Evolutionary conservation across 805 yeast species (phyloP).

Genomic region (Yarrowia porcina): DNA sequence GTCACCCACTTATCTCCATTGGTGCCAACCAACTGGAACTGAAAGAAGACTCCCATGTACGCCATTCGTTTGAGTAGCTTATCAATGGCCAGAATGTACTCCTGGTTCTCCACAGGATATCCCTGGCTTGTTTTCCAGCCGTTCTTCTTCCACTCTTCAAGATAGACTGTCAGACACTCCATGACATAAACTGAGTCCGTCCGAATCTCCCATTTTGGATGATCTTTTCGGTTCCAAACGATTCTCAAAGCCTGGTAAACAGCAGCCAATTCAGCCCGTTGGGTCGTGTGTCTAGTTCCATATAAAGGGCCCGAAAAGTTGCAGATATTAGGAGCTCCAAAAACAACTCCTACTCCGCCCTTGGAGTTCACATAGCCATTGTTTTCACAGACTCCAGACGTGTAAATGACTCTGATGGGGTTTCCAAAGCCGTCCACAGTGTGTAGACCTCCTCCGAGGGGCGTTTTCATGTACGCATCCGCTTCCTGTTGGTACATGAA

Average conservation of each 20-base stretch:
- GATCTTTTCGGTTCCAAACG: conserved; percentile 38
- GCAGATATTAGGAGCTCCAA: conserved; percentile 52
- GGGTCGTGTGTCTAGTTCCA: conserved; percentile 61
- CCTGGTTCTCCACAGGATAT: conserved; percentile 49
- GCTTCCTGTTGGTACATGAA: conserved; percentile 8
- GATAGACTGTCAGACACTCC: conserved; percentile 57
- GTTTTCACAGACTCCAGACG: conserved; percentile 4
- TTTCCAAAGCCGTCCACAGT: neutral
- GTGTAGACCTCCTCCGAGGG: conserved; percentile 7
- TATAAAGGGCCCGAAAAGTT: conserved; percentile 55
- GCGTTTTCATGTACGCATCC: conserved; percentile 5
- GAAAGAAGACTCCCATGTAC: conserved; percentile 7
- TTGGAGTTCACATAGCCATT: neutral
- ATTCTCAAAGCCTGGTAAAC: conserved; percentile 52
- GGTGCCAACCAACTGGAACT: neutral
- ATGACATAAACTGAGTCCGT: conserved; percentile 73
- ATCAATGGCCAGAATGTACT: conserved; percentile 45
- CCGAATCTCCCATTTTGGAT: conserved; percentile 42
- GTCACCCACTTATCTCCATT: neutral
- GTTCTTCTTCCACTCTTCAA: conserved; percentile 51
- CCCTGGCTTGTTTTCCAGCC: conserved; percentile 53
- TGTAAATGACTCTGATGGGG: neutral
- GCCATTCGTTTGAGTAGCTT: conserved; percentile 41
- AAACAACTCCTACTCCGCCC: conserved; percentile 78
- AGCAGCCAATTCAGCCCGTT: conserved; percentile 76